Percentiles rank a stretch among this genome's conserved stretches.
phyloP scores from a whole-genome alignment of 2,329 filamentous ascomycete species.

The Xylariaceae sp. region DNA sequence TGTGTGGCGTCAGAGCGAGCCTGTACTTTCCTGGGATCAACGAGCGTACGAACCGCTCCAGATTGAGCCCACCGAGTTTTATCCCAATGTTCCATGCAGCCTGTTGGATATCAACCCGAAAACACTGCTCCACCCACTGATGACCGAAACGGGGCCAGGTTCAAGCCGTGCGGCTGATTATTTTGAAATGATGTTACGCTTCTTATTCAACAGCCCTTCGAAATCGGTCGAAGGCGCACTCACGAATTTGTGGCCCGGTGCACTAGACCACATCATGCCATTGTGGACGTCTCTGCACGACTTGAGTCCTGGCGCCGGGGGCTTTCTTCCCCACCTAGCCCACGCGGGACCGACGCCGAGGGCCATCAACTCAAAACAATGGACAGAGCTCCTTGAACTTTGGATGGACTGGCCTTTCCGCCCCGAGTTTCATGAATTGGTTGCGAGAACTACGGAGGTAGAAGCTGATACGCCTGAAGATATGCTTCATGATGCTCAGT shows the following conservation, averaged over 20 bases:
- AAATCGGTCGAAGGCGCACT: constrained; percentile 42
- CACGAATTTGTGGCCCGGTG: constrained; percentile 56
- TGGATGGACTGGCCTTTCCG: constrained; percentile 66
- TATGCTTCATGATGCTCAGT: background rate
- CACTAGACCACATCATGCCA: constrained; percentile 48
- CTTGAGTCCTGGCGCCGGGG: constrained; percentile 43
- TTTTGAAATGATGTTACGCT: constrained; percentile 49
- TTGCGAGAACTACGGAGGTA: constrained; percentile 36
- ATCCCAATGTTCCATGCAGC: constrained; percentile 52
- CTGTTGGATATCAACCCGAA: constrained; percentile 68
- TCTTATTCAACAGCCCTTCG: constrained; percentile 34
- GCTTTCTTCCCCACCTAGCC: constrained; percentile 35
- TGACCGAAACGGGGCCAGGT: constrained; percentile 42
- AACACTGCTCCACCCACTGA: constrained; percentile 45
- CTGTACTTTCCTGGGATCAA: constrained; percentile 63
- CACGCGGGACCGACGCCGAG: constrained; percentile 43
- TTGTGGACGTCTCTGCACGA: constrained; percentile 49
- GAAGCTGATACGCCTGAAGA: constrained; percentile 14
- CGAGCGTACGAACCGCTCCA: constrained; percentile 67
- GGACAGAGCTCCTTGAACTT: constrained; percentile 53
- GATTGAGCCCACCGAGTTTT: constrained; percentile 59
- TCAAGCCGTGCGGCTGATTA: constrained; percentile 43
- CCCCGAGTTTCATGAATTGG: constrained; percentile 46
- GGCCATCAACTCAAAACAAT: constrained; percentile 50
- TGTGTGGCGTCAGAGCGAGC: constrained; percentile 44